phyloP scores from a whole-genome alignment of 1,139 yeast genomes.

The Magnusiomyces tetraspermus region DNA sequence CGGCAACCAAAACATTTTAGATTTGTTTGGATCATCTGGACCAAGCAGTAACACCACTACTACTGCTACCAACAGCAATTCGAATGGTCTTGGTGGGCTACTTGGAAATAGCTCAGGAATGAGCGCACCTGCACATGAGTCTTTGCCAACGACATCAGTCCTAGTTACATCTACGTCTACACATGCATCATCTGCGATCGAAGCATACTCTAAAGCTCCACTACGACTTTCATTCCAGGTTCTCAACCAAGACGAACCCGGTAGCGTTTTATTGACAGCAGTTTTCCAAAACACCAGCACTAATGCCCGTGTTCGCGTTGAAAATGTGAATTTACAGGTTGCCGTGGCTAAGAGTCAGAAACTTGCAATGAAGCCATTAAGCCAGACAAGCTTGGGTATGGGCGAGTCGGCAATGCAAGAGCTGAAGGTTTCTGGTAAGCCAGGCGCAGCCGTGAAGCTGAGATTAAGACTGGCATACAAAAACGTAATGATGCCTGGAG shows the following conservation, averaged over 20 bases:
- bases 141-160: slow-evolving; percentile 5
- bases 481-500: slow-evolving; percentile 11
- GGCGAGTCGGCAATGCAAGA: slow-evolving; percentile 48
- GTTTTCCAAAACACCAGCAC: slow-evolving; percentile 23
- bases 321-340: slow-evolving; percentile 43
- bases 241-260: slow-evolving; percentile 23
- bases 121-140: too few relatives aligned
- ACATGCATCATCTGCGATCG: slow-evolving; percentile 16
- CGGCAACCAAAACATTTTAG: slow-evolving; percentile 41
- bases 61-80: slow-evolving; percentile 12
- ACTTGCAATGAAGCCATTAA: slow-evolving; percentile 60
- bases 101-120: too few relatives aligned
- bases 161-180: too few relatives aligned
- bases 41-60: too few relatives aligned
- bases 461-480: slow-evolving; percentile 62
- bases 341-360: slow-evolving; percentile 94
- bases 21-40: slow-evolving; percentile 42
- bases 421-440: slow-evolving; percentile 58
- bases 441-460: slow-evolving; percentile 63
- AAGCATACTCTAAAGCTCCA: slow-evolving; percentile 26
- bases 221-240: slow-evolving; percentile 25
- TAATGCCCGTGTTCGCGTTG: slow-evolving; percentile 16
- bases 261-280: slow-evolving; percentile 23
- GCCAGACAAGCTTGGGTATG: slow-evolving; percentile 40
- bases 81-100: slow-evolving; percentile 14